Conservation (phyloP, 2,329 filamentous ascomycete genomes). For the Neoarthrinium moseri region DNA sequence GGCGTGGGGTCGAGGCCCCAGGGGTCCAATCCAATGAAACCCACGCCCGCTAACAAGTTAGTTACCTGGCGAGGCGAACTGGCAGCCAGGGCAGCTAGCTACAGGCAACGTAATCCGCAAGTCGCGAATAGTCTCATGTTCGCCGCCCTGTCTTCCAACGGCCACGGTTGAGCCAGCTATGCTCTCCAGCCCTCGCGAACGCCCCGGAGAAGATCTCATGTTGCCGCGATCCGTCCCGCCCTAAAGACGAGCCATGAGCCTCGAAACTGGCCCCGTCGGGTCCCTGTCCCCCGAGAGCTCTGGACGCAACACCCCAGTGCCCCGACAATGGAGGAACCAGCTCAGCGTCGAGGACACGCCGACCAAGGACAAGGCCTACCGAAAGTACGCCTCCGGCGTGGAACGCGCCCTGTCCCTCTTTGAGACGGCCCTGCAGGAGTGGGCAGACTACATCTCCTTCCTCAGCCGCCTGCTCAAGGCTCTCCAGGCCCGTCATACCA, state of each 20-base stretch:
- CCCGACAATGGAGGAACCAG: conserved; percentile 75
- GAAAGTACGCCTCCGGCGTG: conserved; percentile 85
- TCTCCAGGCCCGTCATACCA: conserved; percentile 79
- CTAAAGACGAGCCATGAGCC: conserved; percentile 51
- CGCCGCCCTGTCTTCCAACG: conserved; percentile 1
- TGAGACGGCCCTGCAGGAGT: conserved; percentile 92
- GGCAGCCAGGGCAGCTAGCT: no score
- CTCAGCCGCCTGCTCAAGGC: conserved; percentile 89
- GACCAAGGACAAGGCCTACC: conserved; percentile 67
- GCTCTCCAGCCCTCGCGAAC: background rate
- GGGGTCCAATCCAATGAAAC: conserved; percentile 10
- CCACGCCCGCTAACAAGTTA: background rate
- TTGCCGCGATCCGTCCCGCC: conserved; percentile 11
- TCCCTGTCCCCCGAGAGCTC: conserved; percentile 79
- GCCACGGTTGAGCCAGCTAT: conserved; percentile 4
- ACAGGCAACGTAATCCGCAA: conserved; percentile 23
- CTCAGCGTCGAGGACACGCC: conserved; percentile 61
- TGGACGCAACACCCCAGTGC: conserved; percentile 73
- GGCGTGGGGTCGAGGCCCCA: conserved; percentile 1
- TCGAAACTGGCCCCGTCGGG: conserved; percentile 58
- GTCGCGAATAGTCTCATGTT: conserved; percentile 8
- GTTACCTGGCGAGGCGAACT: no score
- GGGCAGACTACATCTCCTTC: conserved; percentile 99
- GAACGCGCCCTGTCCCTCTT: conserved; percentile 87
- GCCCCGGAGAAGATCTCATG: conserved; percentile 4